A percentile compares a stretch with the other conserved stretches of the same genome.
These are phyloP conservation scores for barrel medic (Medicago truncatula) DNA, from an alignment of 306 rosid species.

Conservation along the genomic window MtrunA17r5.0-ANR NC_053046.1:19948001-19948500, in stretches of 20 bases:
- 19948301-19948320: too few species aligned
- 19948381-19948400: not conserved
- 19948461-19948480: not conserved
- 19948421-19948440: not conserved
- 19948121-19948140: not conserved
- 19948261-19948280: too few species aligned
- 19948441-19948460: not conserved
- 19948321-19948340: too few species aligned
- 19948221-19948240: too few species aligned
- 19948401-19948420: not conserved
- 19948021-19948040: not conserved
- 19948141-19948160: not conserved
- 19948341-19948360: too few species aligned
- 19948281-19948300: too few species aligned
- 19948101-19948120: not conserved
- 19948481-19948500: not conserved
- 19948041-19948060: not conserved
- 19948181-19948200: not conserved
- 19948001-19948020: not conserved
- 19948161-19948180: not conserved
- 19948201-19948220: too few species aligned
- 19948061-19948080: not conserved
- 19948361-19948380: not conserved
- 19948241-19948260: too few species aligned
- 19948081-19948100: not conserved